Percentiles rank a stretch among this genome's conserved stretches.
Conservation (phyloP, 2,329 filamentous ascomycete species). For the Neofusicoccum ribis region DNA sequence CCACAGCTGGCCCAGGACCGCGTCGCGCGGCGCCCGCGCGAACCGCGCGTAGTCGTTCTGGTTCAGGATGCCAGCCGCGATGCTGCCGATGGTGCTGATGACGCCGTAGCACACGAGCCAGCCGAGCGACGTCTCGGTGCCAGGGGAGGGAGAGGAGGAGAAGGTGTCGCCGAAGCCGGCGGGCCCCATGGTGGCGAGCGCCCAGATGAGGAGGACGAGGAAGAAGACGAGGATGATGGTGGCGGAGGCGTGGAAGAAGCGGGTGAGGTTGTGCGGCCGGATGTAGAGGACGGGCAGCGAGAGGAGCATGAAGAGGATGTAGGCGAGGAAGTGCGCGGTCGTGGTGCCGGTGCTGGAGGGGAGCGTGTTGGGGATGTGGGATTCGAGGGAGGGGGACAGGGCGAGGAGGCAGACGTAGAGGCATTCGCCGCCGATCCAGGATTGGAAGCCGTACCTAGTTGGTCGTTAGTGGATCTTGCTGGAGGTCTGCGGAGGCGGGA, state of each 20-base stretch:
- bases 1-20: constrained; percentile 38
- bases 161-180: constrained; percentile 34
- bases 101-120: constrained; percentile 46
- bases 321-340: constrained; percentile 39
- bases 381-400: constrained; percentile 36
- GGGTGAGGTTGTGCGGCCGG: constrained; percentile 40
- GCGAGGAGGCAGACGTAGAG: constrained; percentile 33
- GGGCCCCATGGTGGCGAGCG: constrained; percentile 35
- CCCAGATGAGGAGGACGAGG: constrained; percentile 34
- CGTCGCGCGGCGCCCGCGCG: constrained; percentile 33
- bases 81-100: constrained; percentile 34
- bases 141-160: constrained; percentile 20
- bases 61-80: constrained; percentile 17
- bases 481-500: too few relatives aligned
- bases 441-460: constrained; percentile 35
- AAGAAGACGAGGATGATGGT: constrained; percentile 37
- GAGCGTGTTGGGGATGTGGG: constrained; percentile 31
- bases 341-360: constrained; percentile 35
- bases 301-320: constrained; percentile 40
- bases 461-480: constrained; percentile 22
- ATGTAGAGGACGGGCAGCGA: constrained; percentile 46
- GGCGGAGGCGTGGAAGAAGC: constrained; percentile 30
- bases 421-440: constrained; percentile 39
- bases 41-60: constrained; percentile 46
- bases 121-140: constrained; percentile 26